phyloP scores from a whole-genome alignment of 1,284 basidiomycete species.

The Ganoderma lucidum region DNA sequence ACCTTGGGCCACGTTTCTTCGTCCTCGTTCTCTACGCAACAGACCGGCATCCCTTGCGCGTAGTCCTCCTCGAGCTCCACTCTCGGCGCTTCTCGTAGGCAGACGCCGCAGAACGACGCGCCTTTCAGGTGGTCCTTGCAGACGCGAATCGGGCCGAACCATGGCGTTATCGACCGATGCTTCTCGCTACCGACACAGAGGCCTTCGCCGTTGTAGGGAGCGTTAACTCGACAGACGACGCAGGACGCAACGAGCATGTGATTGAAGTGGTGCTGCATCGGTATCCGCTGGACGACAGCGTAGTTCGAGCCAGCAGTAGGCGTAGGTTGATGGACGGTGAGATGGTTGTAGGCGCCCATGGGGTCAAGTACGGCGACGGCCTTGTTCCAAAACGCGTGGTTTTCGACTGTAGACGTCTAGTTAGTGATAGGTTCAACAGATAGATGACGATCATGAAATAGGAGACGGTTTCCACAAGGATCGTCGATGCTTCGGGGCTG shows the following conservation, averaged over 20 bases:
- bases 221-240: conserved; percentile 74
- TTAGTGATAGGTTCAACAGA: too few species aligned
- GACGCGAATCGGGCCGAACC: conserved; percentile 56
- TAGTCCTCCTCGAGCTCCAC: conserved; percentile 51
- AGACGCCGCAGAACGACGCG: conserved; percentile 68
- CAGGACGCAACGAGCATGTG: conserved; percentile 55
- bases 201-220: conserved; percentile 50
- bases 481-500: too few species aligned
- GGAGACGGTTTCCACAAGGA: too few species aligned
- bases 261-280: conserved; percentile 53
- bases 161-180: conserved; percentile 48
- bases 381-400: conserved; percentile 67
- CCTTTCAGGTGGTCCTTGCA: conserved; percentile 70
- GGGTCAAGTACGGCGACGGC: conserved; percentile 64
- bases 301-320: conserved; percentile 40
- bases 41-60: conserved; percentile 47
- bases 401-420: conserved; percentile 52
- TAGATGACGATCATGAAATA: too few species aligned
- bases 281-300: conserved; percentile 41
- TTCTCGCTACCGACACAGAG: conserved; percentile 60
- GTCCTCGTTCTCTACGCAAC: conserved; percentile 74
- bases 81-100: conserved; percentile 65
- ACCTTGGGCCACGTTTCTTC: conserved; percentile 69
- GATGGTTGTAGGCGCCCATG: conserved; percentile 48
- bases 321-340: conserved; percentile 40